These are phyloP conservation scores for Tolypocladium capitatum DNA, from an alignment of 2,329 filamentous ascomycete species.

Conservation along the genomic window DNA sequence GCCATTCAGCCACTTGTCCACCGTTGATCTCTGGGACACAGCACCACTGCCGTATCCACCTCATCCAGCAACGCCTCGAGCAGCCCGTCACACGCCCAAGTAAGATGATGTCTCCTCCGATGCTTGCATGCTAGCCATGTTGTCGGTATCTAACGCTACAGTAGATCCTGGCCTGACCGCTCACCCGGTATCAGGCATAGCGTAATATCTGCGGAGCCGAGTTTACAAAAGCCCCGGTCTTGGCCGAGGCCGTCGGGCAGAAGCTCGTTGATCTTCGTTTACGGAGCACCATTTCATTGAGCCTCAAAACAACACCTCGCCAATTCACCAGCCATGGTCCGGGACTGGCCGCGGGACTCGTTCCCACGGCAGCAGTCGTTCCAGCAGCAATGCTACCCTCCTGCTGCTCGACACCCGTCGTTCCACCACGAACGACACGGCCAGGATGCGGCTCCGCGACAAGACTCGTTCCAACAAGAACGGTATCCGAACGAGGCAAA, in stretches of 20 bases:
- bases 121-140: not conserved
- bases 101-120: not conserved
- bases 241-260: not conserved
- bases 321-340: constrained; percentile 21
- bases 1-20: constrained; percentile 1
- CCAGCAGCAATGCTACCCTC: constrained; percentile 10
- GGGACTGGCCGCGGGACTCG: constrained; percentile 24
- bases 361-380: constrained; percentile 21
- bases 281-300: not conserved
- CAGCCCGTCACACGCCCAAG: not conserved
- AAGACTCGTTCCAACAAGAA: constrained; percentile 16
- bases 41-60: not conserved
- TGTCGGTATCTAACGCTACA: not conserved
- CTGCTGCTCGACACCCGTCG: constrained; percentile 15
- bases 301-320: not conserved
- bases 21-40: not conserved
- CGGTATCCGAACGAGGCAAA: constrained; percentile 13
- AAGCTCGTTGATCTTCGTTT: not conserved
- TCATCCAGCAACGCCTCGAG: not conserved
- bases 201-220: not conserved
- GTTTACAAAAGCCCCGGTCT: not conserved
- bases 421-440: constrained; percentile 17
- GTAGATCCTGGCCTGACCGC: not conserved
- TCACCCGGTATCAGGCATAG: not conserved
- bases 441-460: constrained; percentile 14